These are phyloP conservation scores for Aspergillus cristatus DNA, from an alignment of 495 filamentous ascomycete species.

Conservation along the genomic window DNA sequence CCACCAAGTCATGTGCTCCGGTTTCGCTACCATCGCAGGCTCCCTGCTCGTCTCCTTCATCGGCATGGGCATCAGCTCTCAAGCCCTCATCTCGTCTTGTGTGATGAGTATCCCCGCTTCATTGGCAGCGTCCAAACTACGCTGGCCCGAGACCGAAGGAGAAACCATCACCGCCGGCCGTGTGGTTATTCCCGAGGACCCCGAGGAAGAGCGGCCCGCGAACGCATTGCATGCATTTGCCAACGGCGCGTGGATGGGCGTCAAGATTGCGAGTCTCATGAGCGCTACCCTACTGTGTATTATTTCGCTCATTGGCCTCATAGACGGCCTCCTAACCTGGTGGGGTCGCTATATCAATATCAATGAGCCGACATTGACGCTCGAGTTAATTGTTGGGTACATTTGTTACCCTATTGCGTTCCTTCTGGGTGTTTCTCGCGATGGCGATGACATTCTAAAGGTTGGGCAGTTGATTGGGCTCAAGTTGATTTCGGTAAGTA, in stretches of 20 bases:
- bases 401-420: conserved; percentile 78
- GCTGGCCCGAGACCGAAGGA: conserved; percentile 72
- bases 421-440: conserved; percentile 72
- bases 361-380: conserved; percentile 54
- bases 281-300: conserved; percentile 71
- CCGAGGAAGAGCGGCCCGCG: conserved; percentile 53
- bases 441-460: conserved; percentile 60
- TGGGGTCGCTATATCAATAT: conserved; percentile 81
- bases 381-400: conserved; percentile 74
- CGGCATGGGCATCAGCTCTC: conserved; percentile 65
- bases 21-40: conserved; percentile 59
- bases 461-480: conserved; percentile 73
- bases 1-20: conserved; percentile 83
- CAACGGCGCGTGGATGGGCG: conserved; percentile 77
- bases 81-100: conserved; percentile 77
- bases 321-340: conserved; percentile 76
- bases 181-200: conserved; percentile 67
- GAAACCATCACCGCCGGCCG: conserved; percentile 72
- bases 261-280: conserved; percentile 87
- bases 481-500: conserved; percentile 65
- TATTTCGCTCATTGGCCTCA: conserved; percentile 66
- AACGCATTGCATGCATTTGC: conserved; percentile 82
- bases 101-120: conserved; percentile 92
- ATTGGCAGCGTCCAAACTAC: conserved; percentile 76
- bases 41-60: conserved; percentile 76